Conservation (phyloP, 2,329 filamentous ascomycete genomes). For the Ascochyta viciae-villosae region DNA sequence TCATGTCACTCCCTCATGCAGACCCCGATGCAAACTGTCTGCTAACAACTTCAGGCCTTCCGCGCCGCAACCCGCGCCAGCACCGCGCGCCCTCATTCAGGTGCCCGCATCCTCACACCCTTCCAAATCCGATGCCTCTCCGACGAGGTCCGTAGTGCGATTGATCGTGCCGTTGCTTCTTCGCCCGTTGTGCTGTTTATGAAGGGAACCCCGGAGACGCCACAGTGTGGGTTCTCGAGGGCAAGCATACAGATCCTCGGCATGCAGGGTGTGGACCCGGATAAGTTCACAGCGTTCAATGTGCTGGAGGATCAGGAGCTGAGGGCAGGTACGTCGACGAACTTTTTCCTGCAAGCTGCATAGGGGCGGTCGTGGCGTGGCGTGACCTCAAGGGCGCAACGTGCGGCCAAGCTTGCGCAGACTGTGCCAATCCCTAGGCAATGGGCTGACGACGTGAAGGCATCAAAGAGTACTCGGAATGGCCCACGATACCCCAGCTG, state of each 20-base stretch:
- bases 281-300: slow-evolving; percentile 98
- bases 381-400: not conserved
- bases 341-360: not conserved
- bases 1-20: not conserved
- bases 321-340: slow-evolving; percentile 67
- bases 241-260: slow-evolving; percentile 95
- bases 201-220: slow-evolving; percentile 97
- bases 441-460: slow-evolving; percentile 59
- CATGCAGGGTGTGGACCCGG: slow-evolving; percentile 91
- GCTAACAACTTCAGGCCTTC: slow-evolving; percentile 38
- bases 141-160: slow-evolving; percentile 78
- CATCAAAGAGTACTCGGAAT: slow-evolving; percentile 99
- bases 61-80: slow-evolving; percentile 43
- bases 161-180: slow-evolving; percentile 86
- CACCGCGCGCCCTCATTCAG: slow-evolving; percentile 38
- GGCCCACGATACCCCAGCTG: slow-evolving; percentile 97
- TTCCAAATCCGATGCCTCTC: slow-evolving; percentile 74
- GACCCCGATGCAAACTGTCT: not conserved
- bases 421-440: slow-evolving; percentile 13
- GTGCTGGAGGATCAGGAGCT: slow-evolving; percentile 91
- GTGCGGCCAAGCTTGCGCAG: not conserved
- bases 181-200: slow-evolving; percentile 97
- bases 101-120: slow-evolving; percentile 54
- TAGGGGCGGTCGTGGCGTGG: not conserved
- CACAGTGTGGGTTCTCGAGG: slow-evolving; percentile 95